Evolutionary conservation across 257 asterid genomes (phyloP).

Genomic region (Solanum peruvianum): DNA sequence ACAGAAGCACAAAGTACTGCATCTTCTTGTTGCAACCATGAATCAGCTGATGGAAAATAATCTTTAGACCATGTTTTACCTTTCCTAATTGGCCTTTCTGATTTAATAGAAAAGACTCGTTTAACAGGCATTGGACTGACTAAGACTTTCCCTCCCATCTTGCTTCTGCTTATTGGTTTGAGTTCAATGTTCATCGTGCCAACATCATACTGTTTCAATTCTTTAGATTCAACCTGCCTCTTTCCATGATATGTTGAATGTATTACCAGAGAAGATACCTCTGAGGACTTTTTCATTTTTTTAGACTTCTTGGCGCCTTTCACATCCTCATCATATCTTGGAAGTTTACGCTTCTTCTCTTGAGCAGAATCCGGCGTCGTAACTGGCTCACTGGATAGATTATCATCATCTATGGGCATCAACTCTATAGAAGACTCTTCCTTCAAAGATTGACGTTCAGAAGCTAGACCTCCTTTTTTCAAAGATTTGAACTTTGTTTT

Average conservation of each 20-base stretch:
- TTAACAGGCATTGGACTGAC: constrained; percentile 59
- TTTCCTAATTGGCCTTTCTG: constrained; percentile 68
- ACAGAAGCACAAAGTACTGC: constrained; percentile 69
- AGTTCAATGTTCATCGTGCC: constrained; percentile 37
- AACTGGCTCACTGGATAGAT: constrained; percentile 39
- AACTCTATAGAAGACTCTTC: constrained; percentile 53
- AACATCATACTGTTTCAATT: constrained; percentile 31
- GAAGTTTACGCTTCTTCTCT: constrained; percentile 53
- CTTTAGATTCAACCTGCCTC: constrained; percentile 39
- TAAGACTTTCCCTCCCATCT: constrained; percentile 54
- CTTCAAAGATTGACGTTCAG: constrained; percentile 41
- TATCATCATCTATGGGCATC: constrained; percentile 54
- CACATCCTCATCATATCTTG: constrained; percentile 44
- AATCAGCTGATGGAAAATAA: constrained; percentile 59
- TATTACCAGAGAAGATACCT: constrained; percentile 7
- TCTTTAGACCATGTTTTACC: constrained; percentile 56
- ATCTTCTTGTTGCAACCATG: constrained; percentile 85
- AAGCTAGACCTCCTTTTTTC: constrained; percentile 73
- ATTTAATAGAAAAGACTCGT: constrained; percentile 55
- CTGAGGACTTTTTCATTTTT: constrained; percentile 47
- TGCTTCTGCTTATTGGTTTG: constrained; percentile 50
- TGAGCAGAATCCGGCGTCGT: constrained; percentile 48
- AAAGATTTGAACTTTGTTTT: constrained; percentile 87
- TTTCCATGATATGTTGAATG: constrained; percentile 35
- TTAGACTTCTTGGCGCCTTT: constrained; percentile 54